Evolutionary conservation across 1,284 basidiomycete genomes (phyloP).

Genomic region (Moesziomyces antarcticus): DNA sequence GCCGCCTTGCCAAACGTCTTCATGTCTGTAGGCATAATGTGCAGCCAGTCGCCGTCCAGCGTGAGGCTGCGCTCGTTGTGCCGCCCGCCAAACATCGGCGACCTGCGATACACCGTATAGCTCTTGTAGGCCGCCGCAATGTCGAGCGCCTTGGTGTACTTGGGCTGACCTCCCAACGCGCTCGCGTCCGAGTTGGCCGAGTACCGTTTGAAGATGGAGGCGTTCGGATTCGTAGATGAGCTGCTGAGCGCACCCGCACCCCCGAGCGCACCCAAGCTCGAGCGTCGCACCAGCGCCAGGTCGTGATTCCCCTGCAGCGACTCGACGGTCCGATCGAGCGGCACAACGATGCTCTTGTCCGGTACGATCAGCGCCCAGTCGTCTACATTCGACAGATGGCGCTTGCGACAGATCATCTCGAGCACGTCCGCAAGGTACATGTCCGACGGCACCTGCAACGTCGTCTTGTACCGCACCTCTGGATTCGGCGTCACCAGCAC

Average conservation of each 20-base stretch:
- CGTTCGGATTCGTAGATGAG: slow-evolving; percentile 86
- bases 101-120: slow-evolving; percentile 94
- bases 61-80: slow-evolving; percentile 90
- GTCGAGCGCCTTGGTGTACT: slow-evolving; percentile 67
- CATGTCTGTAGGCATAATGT: slow-evolving; percentile 71
- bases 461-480: slow-evolving; percentile 64
- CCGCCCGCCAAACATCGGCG: slow-evolving; percentile 77
- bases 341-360: slow-evolving; percentile 77
- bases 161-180: slow-evolving; percentile 70
- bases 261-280: slow-evolving; percentile 44
- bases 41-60: slow-evolving; percentile 93
- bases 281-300: slow-evolving; percentile 81
- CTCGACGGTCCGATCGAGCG: slow-evolving; percentile 93
- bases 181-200: slow-evolving; percentile 76
- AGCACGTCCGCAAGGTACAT: slow-evolving; percentile 98
- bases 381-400: slow-evolving; percentile 53
- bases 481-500: slow-evolving; percentile 60
- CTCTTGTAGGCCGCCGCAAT: slow-evolving; percentile 78
- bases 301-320: slow-evolving; percentile 87
- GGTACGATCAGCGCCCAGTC: slow-evolving; percentile 64
- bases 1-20: slow-evolving; percentile 72
- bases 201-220: slow-evolving; percentile 68
- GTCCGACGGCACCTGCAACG: slow-evolving; percentile 73
- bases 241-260: slow-evolving; percentile 68
- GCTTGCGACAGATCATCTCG: slow-evolving; percentile 71